These are phyloP conservation scores for Polytrichum commune DNA, from an alignment of 225 moss, liverwort and hornwort species.

Conservation along the genomic window DNA sequence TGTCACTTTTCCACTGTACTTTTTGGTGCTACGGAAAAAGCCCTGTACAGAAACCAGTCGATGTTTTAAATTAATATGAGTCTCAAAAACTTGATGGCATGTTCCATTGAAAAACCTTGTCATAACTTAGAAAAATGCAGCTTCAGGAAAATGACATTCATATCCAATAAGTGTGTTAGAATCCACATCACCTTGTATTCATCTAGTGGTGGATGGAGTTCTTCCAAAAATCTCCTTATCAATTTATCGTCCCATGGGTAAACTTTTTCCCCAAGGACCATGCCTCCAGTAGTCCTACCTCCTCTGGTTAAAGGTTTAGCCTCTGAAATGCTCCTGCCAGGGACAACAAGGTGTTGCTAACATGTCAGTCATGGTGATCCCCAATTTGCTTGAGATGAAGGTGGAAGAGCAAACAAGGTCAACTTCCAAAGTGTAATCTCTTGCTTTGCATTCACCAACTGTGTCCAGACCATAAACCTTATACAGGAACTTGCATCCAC, in stretches of 20 bases:
- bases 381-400: background rate
- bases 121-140: no score
- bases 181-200: constrained; percentile 54
- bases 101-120: no score
- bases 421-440: no score
- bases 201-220: constrained; percentile 46
- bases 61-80: no score
- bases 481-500: no score
- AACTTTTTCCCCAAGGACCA: constrained; percentile 10
- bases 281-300: constrained; percentile 33
- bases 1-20: constrained; percentile 66
- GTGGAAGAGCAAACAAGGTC: no score
- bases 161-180: background rate
- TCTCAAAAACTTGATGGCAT: no score
- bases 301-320: constrained; percentile 26
- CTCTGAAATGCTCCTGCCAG: constrained; percentile 38
- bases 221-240: constrained; percentile 49
- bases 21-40: constrained; percentile 50
- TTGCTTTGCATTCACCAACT: no score
- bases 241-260: constrained; percentile 83
- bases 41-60: constrained; percentile 44
- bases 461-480: no score
- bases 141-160: no score
- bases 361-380: background rate
- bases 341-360: background rate